Base-by-base conservation (phyloP, 768 basidiomycete genomes). In the Rhodotorula kratochvilovae region DNA sequence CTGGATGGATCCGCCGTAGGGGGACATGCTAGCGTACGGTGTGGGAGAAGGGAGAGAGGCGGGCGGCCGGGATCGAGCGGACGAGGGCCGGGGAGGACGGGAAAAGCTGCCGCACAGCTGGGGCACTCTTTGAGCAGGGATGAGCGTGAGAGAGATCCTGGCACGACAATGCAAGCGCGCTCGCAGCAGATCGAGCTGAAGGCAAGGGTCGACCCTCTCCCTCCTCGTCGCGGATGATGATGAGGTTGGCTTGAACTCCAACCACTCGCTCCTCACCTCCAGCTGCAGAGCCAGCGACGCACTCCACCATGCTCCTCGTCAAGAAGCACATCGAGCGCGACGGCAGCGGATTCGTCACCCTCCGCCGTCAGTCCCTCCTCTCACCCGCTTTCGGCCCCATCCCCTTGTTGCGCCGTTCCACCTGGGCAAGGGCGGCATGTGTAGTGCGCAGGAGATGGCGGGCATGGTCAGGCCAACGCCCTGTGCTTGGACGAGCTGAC, bases 271-370 rank as follows among this genome's bases (percentile, higher is more conserved):
- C 25, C 48, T 50, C 25, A 11, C 25, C 48, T 27, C 25, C 2
- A 2, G 11, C 25, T 11, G 23, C 6, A 23, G 48, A 50, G 11
- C 48, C 7, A 25, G 25, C 25, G n/a, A 50, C 23, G 5, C 25
- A 50, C 19, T 25, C 11, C 35, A 58, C 3, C 15, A 97, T 98
- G 94, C 94, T 92, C 83, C 85, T 96, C 62, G 79, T 95, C 50
- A 86, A 86, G 64, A 91, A 86, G 80, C 84, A 87, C 74, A 85
- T 98, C 74, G 91, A 95, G 79, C 95, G 92, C 80, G 86, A 87
- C 76, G 87, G 89, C 61, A 83, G 88, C 69, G 95, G 95, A 27
- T 87, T 93, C 85, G 90, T 96, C 72, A 91, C 87, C n/a, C 84
- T 97, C 56, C 87, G 91, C 59, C 94, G 66, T 70, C 31, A 23